A percentile compares a stretch with the other conserved stretches of the same genome.
Conservation (phyloP, 83 land plant genomes). For the Thuja plicata region DNA sequence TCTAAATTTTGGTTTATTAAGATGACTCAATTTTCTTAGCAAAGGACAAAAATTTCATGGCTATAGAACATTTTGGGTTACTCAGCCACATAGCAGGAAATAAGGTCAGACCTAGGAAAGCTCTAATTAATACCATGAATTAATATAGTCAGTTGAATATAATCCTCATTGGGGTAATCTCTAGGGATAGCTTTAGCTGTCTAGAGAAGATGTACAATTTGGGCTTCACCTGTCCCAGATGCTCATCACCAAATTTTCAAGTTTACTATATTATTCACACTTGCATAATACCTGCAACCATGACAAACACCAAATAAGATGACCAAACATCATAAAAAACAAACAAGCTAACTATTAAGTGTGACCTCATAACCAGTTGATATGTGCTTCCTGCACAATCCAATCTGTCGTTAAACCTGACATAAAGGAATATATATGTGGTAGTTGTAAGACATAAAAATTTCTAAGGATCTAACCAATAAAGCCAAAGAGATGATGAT, state of each 20-base stretch:
- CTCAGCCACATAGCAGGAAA: conserved; percentile 1
- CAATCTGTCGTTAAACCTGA: conserved; percentile 7
- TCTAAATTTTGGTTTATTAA: not conserved
- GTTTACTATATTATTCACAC: conserved; percentile 61
- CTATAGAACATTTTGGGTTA: not conserved
- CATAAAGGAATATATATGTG: too few relatives aligned
- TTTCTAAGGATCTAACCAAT: too few relatives aligned
- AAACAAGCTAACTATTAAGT: not conserved
- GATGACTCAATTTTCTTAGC: not conserved
- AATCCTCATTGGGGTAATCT: conserved; percentile 89
- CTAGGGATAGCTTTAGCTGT: conserved; percentile 88
- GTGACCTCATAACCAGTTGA: not conserved
- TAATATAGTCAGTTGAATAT: conserved; percentile 86
- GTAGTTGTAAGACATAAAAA: too few relatives aligned
- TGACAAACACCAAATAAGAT: not conserved
- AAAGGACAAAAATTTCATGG: not conserved
- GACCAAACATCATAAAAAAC: not conserved
- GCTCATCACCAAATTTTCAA: conserved; percentile 73
- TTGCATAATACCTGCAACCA: conserved; percentile 61
- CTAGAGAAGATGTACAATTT: conserved; percentile 87
- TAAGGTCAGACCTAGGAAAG: not conserved
- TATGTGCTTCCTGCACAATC: conserved; percentile 1
- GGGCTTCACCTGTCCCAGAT: conserved; percentile 97
- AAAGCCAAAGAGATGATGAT: too few relatives aligned
- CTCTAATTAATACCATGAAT: conserved; percentile 70